Evolutionary conservation across 345 rosid genomes (phyloP), one percentile per base, ranked within the genome.

Genomic region (Gynandropsis gynandra): DNA sequence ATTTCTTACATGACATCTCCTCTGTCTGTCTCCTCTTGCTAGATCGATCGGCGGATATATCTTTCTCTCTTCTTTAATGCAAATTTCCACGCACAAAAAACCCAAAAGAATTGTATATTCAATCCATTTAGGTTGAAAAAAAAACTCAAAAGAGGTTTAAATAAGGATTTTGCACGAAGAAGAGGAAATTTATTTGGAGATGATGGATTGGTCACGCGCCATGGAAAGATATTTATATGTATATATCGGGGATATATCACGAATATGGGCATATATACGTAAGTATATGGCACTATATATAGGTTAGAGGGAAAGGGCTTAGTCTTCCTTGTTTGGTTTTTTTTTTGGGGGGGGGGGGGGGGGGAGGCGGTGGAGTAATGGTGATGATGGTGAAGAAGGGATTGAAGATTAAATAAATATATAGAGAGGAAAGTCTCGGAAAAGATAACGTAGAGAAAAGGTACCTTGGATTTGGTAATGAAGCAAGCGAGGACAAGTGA

Each of bases 401-500:
- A 39, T 5, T 32, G 60, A 52, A 59, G 42, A 32, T 33, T 52
- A 52, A n/a, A n/a, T n/a, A n/a, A n/a, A n/a, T 52, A 52, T 40
- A 59, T 52, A 59, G 55, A 59, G 56, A 43, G 60, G 56, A 43
- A 65, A 40, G 58, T 59, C 60, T 58, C 53, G 32, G 14, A 58
- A 33, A 36, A 36, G n/a, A 24, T 24, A 2, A 24, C 29, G 29
- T 5, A 24, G 29, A 24, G 11, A 36, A 0, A 53, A 50, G 58
- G 53, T 41, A 18, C 47, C 32, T 65, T 65, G 7, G 56, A 65
- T 59, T 21, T n/a, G n/a, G n/a, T n/a, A n/a, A n/a, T 34, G 56
- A 65, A 65, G 70, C 31, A 65, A 65, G 59, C 60, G 24, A 59
- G 70, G 59, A 47, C 61, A 65, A 64, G 58, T 65, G 70, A 65